A percentile compares a stretch with the other conserved stretches of the same genome.
Evolutionary conservation across 176 grass and related monocot species (phyloP).

Genomic region (Metroxylon sagu): DNA sequence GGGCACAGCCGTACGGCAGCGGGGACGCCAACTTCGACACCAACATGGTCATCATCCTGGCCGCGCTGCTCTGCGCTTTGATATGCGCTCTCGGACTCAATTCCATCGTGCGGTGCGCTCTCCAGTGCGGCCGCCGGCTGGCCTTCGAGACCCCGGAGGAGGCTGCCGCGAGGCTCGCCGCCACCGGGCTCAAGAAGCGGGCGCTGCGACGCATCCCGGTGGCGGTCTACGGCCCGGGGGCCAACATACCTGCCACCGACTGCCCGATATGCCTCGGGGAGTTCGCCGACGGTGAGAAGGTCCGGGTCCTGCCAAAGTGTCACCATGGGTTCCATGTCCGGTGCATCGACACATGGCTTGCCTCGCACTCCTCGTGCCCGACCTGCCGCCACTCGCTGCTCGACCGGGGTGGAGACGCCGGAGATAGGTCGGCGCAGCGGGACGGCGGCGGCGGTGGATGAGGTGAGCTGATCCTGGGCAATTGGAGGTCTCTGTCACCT

Average conservation of each 20-base stretch:
- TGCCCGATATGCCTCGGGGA: slow-evolving; percentile 76
- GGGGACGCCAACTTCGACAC: slow-evolving; percentile 29
- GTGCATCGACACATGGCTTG: slow-evolving; percentile 69
- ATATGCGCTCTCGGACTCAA: slow-evolving; percentile 50
- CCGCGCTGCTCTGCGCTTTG: slow-evolving; percentile 56
- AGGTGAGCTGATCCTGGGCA: not conserved
- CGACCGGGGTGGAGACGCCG: not conserved
- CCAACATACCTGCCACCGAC: slow-evolving; percentile 20
- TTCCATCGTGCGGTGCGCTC: slow-evolving; percentile 46
- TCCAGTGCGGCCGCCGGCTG: slow-evolving; percentile 35
- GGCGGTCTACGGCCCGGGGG: slow-evolving; percentile 35
- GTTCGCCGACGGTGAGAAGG: slow-evolving; percentile 57
- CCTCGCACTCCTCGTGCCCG: slow-evolving; percentile 53
- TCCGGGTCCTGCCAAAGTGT: slow-evolving; percentile 67
- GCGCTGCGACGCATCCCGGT: slow-evolving; percentile 52
- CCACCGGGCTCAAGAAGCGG: slow-evolving; percentile 30
- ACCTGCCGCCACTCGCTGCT: slow-evolving; percentile 50
- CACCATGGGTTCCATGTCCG: slow-evolving; percentile 60
- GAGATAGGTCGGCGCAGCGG: not conserved
- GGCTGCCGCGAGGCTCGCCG: not conserved
- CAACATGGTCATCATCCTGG: slow-evolving; percentile 69
- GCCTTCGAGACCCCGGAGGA: slow-evolving; percentile 17
- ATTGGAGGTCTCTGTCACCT: not conserved
- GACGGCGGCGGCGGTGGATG: not conserved
- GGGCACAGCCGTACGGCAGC: not conserved